These are phyloP conservation scores for Boletus fagicola DNA, from an alignment of 768 basidiomycete species.

Conservation along the genomic window DNA sequence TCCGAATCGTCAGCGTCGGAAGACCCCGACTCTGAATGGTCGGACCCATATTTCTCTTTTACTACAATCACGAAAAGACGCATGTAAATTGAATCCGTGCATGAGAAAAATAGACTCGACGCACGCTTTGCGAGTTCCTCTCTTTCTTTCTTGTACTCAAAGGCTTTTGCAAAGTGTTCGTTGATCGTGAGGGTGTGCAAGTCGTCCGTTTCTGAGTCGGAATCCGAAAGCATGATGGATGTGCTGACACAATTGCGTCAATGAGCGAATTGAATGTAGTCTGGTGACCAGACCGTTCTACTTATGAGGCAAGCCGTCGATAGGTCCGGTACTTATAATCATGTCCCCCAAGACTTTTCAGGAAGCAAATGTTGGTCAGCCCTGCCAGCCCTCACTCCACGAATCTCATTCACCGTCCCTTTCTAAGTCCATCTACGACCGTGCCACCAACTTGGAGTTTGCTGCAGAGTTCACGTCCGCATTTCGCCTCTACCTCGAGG, in stretches of 20 bases:
- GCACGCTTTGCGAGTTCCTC: conserved; percentile 79
- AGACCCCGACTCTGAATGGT: conserved; percentile 41
- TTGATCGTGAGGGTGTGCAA: conserved; percentile 62
- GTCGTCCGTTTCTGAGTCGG: conserved; percentile 45
- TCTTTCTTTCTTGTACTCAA: conserved; percentile 76
- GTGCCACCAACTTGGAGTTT: conserved; percentile 71
- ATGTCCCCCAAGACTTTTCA: conserved; percentile 31
- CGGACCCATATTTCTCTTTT: conserved; percentile 85
- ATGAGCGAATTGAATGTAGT: too few relatives aligned
- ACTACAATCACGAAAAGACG: conserved; percentile 40
- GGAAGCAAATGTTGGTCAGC: conserved; percentile 30
- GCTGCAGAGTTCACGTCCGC: conserved; percentile 63
- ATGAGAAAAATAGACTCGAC: conserved; percentile 27
- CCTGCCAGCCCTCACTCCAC: neutral
- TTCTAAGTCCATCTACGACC: conserved; percentile 47
- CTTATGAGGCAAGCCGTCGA: too few relatives aligned
- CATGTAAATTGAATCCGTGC: neutral
- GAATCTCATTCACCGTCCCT: neutral
- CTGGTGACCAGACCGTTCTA: too few relatives aligned
- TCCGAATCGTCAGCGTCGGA: conserved; percentile 38
- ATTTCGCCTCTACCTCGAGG: conserved; percentile 70
- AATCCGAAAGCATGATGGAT: conserved; percentile 46
- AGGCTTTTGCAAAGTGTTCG: conserved; percentile 78
- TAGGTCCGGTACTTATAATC: too few relatives aligned
- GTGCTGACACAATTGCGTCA: neutral